A percentile compares a stretch with the other conserved stretches of the same genome.
These are phyloP conservation scores for Sanghuangporus weigelae DNA, from an alignment of 1,284 basidiomycete genomes.

Conservation along the genomic window DNA sequence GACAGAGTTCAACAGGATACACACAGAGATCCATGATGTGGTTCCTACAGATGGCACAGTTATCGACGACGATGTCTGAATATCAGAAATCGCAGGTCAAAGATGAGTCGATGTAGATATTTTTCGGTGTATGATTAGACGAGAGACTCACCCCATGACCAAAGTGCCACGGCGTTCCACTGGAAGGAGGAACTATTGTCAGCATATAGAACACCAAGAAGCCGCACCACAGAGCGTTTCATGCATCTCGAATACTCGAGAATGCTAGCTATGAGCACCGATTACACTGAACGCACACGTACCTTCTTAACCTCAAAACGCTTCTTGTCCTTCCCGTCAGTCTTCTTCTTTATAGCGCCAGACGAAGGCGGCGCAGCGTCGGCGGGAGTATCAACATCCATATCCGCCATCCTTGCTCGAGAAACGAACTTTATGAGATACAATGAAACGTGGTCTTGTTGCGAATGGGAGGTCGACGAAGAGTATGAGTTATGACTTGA, in stretches of 20 bases:
- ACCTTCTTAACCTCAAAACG: constrained; percentile 97
- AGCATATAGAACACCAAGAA: neutral
- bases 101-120: neutral
- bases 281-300: constrained; percentile 19
- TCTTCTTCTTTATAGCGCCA: constrained; percentile 41
- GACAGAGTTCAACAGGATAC: constrained; percentile 27
- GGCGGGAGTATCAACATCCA: constrained; percentile 71
- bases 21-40: constrained; percentile 98
- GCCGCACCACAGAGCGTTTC: neutral
- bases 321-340: constrained; percentile 58
- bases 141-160: constrained; percentile 83
- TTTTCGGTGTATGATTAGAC: neutral
- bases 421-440: neutral
- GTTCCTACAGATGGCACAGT: constrained; percentile 94
- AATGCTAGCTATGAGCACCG: neutral
- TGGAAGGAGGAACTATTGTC: constrained; percentile 31
- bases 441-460: neutral
- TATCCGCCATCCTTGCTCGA: constrained; percentile 51
- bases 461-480: neutral
- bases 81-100: neutral
- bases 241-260: neutral
- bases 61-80: constrained; percentile 90
- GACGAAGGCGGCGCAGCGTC: constrained; percentile 34
- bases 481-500: neutral
- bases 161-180: constrained; percentile 96